Percentiles rank a stretch among this genome's conserved stretches.
Conservation (phyloP, 2,329 filamentous ascomycete species). For the Paraphaeosphaeria minitans region DNA sequence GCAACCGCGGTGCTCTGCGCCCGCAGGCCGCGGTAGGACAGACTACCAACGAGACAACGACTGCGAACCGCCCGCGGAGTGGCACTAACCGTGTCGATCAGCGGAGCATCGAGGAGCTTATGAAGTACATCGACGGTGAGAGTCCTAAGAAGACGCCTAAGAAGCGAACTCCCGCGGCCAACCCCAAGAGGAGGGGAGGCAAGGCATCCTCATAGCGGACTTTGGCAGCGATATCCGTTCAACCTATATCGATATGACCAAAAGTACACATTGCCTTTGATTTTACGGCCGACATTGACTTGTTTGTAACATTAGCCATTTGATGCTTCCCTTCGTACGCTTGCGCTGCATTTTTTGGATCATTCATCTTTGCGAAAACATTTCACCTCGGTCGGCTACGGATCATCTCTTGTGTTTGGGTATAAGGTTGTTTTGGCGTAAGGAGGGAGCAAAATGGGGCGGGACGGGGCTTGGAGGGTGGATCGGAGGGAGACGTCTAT, state of each 20-base stretch:
- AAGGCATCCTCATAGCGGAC: conserved; percentile 18
- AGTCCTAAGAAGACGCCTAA: conserved; percentile 50
- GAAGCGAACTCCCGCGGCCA: conserved; percentile 47
- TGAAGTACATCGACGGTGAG: conserved; percentile 89
- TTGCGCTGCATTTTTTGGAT: neutral
- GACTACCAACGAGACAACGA: conserved; percentile 54
- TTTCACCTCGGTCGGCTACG: neutral
- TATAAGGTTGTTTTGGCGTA: neutral
- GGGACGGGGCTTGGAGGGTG: neutral
- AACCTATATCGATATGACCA: conserved; percentile 1
- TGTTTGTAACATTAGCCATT: conserved; percentile 11
- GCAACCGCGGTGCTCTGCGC: conserved; percentile 57
- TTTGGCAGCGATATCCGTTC: neutral
- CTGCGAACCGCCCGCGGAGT: conserved; percentile 45
- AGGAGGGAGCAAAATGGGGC: neutral
- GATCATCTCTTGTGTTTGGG: neutral
- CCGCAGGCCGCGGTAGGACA: conserved; percentile 69
- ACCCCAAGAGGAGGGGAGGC: conserved; percentile 49
- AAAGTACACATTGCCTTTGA: conserved; percentile 8
- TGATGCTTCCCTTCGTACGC: neutral
- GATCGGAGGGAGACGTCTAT: neutral
- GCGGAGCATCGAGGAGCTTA: conserved; percentile 87
- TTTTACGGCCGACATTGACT: conserved; percentile 9
- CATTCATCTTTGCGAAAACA: neutral
- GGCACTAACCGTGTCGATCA: conserved; percentile 63